phyloP scores from a whole-genome alignment of 2,329 filamentous ascomycete species.

The Thermothelomyces thermophilus region DNA sequence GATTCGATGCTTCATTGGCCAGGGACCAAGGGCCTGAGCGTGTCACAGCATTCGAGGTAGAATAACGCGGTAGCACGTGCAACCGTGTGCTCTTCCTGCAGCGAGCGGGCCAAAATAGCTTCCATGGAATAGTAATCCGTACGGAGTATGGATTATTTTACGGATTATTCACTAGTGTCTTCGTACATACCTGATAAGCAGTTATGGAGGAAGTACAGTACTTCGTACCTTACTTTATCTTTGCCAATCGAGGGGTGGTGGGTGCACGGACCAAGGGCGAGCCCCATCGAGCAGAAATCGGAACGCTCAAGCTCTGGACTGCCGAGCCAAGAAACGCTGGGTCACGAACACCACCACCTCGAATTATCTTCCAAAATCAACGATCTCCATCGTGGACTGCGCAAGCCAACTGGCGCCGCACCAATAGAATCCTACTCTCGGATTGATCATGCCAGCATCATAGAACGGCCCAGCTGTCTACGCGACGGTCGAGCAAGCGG shows the following conservation, averaged over 20 bases:
- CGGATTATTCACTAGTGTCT: too few relatives aligned
- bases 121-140: too few relatives aligned
- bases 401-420: neutral
- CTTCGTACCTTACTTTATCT: too few relatives aligned
- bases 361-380: conserved; percentile 1
- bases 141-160: too few relatives aligned
- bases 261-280: conserved; percentile 1
- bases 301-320: neutral
- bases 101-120: too few relatives aligned
- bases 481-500: conserved; percentile 15
- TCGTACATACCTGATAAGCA: too few relatives aligned
- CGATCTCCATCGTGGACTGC: neutral
- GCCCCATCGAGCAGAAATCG: conserved; percentile 10
- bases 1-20: neutral
- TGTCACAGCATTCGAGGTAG: neutral
- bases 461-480: conserved; percentile 15
- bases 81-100: too few relatives aligned
- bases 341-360: neutral
- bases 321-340: neutral
- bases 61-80: conserved; percentile 10
- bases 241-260: conserved; percentile 16
- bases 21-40: neutral
- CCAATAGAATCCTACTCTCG: neutral
- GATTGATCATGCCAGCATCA: conserved; percentile 20
- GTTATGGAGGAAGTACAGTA: too few relatives aligned